Conservation (phyloP, 129 eudicot species). For the Cynara cardunculus region DNA sequence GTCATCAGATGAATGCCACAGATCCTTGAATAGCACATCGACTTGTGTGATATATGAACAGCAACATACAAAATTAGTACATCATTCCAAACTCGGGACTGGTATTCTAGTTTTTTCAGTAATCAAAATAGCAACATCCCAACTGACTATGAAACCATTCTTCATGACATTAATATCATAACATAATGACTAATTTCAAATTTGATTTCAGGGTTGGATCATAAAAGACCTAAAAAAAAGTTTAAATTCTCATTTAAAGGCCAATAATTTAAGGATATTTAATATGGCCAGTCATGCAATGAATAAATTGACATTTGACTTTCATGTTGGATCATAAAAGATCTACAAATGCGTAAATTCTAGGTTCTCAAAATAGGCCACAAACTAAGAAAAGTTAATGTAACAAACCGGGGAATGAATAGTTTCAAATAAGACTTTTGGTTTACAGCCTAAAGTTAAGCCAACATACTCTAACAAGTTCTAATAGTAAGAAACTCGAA, state of each 20-base stretch:
- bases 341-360: not conserved
- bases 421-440: not conserved
- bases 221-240: not conserved
- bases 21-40: not conserved
- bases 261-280: not conserved
- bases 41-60: not conserved
- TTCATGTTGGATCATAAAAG: not conserved
- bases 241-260: not conserved
- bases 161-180: not conserved
- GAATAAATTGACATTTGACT: slow-evolving; percentile 3
- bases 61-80: not conserved
- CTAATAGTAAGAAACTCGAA: not conserved
- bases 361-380: not conserved
- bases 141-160: not conserved
- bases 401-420: not conserved
- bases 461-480: not conserved
- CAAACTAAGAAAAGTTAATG: not conserved
- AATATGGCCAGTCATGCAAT: not conserved
- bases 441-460: slow-evolving; percentile 6
- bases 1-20: not conserved
- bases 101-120: not conserved
- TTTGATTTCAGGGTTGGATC: not conserved
- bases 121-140: not conserved
- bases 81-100: slow-evolving; percentile 2
- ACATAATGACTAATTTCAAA: not conserved